phyloP scores from a whole-genome alignment of 768 basidiomycete genomes.

The Hygrocybe coccinea region DNA sequence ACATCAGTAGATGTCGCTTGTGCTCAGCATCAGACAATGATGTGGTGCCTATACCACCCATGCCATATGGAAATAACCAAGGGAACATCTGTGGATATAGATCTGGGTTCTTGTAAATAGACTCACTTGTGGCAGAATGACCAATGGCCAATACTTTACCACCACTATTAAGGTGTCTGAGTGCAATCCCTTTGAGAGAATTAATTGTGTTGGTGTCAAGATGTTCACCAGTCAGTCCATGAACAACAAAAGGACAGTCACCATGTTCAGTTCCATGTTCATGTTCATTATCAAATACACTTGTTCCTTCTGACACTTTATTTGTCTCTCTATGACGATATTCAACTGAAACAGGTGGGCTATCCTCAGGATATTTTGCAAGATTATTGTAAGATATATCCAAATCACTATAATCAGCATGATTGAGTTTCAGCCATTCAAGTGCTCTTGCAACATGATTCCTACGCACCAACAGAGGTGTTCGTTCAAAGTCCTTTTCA shows the following conservation, averaged over 20 bases:
- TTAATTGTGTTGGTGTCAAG: conserved; percentile 12
- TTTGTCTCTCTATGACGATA: conserved; percentile 10
- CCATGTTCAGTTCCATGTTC: conserved; percentile 25
- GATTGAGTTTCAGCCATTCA: conserved; percentile 33
- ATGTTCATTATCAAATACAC: conserved; percentile 10
- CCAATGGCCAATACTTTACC: conserved; percentile 20
- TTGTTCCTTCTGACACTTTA: conserved; percentile 9
- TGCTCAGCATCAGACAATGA: conserved; percentile 18
- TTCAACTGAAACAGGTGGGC: conserved; percentile 14
- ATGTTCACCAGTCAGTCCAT: conserved; percentile 31
- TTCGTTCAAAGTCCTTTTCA: conserved; percentile 24
- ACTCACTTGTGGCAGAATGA: conserved; percentile 13
- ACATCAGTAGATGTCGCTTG: conserved; percentile 28
- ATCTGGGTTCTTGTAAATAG: conserved; percentile 22
- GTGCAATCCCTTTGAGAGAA: conserved; percentile 18
- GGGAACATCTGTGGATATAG: conserved; percentile 33
- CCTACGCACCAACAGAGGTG: conserved; percentile 31
- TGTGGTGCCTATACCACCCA: conserved; percentile 13
- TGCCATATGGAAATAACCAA: conserved; percentile 33
- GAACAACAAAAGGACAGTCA: conserved; percentile 35
- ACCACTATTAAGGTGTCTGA: conserved; percentile 17
- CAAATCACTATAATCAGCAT: conserved; percentile 29
- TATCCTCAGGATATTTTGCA: conserved; percentile 19
- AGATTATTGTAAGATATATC: conserved; percentile 24
- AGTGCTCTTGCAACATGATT: conserved; percentile 22